phyloP scores from a whole-genome alignment of 768 basidiomycete genomes.

The Cyathus striatus region DNA sequence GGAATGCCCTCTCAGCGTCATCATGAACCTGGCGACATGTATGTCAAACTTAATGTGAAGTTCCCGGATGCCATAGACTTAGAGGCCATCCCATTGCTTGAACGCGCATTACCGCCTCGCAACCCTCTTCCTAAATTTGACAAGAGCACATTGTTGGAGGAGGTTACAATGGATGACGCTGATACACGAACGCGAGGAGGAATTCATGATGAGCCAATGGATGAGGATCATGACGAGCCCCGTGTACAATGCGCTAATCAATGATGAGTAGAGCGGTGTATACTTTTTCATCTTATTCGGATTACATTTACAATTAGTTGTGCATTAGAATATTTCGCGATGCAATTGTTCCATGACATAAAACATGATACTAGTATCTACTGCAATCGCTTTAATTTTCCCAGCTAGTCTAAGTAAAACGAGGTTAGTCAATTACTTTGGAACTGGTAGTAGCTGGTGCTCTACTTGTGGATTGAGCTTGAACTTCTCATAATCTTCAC shows the following conservation, averaged over 20 bases:
- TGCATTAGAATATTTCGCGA: constrained; percentile 9
- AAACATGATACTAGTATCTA: constrained; percentile 33
- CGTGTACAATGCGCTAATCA: constrained; percentile 96
- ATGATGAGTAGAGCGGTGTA: constrained; percentile 24
- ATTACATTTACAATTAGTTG: not conserved
- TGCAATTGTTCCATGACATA: constrained; percentile 27
- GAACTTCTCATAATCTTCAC: constrained; percentile 72
- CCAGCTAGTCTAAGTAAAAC: constrained; percentile 45
- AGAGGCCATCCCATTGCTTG: constrained; percentile 64
- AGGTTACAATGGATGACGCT: constrained; percentile 77
- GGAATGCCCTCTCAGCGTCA: constrained; percentile 99
- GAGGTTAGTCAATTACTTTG: too few species aligned
- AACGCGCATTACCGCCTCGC: constrained; percentile 82
- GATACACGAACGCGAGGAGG: constrained; percentile 58
- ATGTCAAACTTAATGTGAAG: constrained; percentile 76
- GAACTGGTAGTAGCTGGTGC: too few species aligned
- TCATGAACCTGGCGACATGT: constrained; percentile 94
- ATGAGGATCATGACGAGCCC: constrained; percentile 89
- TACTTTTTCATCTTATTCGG: not conserved
- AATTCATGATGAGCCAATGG: constrained; percentile 78
- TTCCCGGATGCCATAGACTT: constrained; percentile 85
- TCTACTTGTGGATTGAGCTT: constrained; percentile 79
- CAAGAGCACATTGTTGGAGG: constrained; percentile 72
- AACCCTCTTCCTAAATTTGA: constrained; percentile 58
- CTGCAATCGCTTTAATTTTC: constrained; percentile 26